phyloP scores from a whole-genome alignment of 441 rosid species.

The Bruguiera hainesii region DNA sequence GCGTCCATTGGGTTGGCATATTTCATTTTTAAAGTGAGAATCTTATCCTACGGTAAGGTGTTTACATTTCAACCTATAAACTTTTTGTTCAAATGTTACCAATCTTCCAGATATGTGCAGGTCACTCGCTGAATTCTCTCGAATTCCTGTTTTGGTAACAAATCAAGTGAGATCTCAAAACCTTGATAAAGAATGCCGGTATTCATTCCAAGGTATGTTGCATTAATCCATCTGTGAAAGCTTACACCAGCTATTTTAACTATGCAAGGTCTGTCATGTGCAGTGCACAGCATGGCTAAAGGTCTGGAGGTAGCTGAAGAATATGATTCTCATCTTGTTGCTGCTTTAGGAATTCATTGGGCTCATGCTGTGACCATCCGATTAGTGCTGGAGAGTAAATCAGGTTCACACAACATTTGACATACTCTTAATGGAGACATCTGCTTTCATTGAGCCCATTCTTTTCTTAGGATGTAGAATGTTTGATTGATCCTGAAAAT shows the following conservation, averaged over 20 bases:
- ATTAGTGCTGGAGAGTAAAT: slow-evolving; percentile 68
- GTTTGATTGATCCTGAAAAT: too few species aligned
- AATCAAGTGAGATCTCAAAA: slow-evolving; percentile 90
- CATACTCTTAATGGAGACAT: background rate
- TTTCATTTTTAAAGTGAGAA: slow-evolving; percentile 73
- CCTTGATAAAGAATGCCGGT: slow-evolving; percentile 42
- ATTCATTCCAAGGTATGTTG: slow-evolving; percentile 66
- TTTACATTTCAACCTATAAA: slow-evolving; percentile 10
- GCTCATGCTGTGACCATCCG: slow-evolving; percentile 88
- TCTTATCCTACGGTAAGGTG: slow-evolving; percentile 10
- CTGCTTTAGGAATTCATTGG: slow-evolving; percentile 88
- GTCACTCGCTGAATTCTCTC: slow-evolving; percentile 83
- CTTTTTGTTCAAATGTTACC: slow-evolving; percentile 15
- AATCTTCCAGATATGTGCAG: slow-evolving; percentile 30
- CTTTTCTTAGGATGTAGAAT: background rate
- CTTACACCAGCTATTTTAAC: slow-evolving; percentile 9
- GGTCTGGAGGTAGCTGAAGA: slow-evolving; percentile 28
- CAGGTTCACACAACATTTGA: slow-evolving; percentile 40
- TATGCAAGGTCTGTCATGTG: slow-evolving; percentile 12
- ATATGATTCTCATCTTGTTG: slow-evolving; percentile 67
- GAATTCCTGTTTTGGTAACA: slow-evolving; percentile 81
- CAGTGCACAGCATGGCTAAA: slow-evolving; percentile 40
- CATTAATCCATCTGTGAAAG: slow-evolving; percentile 15
- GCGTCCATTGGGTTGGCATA: slow-evolving; percentile 74
- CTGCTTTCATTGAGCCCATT: background rate